Conservation (phyloP, 495 filamentous ascomycete species). For the Cairneyella variabilis region DNA sequence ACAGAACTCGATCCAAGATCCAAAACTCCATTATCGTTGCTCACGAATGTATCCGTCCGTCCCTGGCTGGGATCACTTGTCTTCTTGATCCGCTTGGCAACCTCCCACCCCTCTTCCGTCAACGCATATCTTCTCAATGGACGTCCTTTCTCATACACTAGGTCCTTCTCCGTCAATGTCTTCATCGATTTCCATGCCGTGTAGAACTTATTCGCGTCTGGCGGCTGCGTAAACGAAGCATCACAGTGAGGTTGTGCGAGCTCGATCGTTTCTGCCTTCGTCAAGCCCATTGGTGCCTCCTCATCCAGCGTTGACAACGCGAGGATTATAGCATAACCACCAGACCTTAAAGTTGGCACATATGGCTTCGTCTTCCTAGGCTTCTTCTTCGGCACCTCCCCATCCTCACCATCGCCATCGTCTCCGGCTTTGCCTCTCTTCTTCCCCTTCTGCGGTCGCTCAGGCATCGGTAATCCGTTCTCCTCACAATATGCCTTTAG, state of each 20-base stretch:
- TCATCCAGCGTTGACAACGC: constrained; percentile 61
- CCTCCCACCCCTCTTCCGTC: constrained; percentile 77
- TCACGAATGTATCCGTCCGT: constrained; percentile 8
- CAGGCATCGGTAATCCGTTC: constrained; percentile 69
- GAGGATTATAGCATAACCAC: constrained; percentile 69
- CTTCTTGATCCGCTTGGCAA: constrained; percentile 63
- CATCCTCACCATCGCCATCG: constrained; percentile 30
- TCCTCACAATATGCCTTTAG: constrained; percentile 61
- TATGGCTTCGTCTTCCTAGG: constrained; percentile 63
- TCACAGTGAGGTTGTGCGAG: constrained; percentile 71
- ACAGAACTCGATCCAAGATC: background rate
- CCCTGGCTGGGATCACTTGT: constrained; percentile 27
- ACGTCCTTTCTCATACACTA: constrained; percentile 68
- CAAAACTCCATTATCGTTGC: background rate
- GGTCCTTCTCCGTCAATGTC: constrained; percentile 67
- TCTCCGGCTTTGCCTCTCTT: constrained; percentile 24
- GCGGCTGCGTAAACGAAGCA: constrained; percentile 66
- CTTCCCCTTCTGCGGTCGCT: constrained; percentile 38
- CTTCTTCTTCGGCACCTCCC: constrained; percentile 55
- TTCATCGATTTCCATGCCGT: constrained; percentile 89
- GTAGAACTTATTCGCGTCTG: constrained; percentile 65
- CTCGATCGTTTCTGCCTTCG: constrained; percentile 66
- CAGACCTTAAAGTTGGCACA: constrained; percentile 67
- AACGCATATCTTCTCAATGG: constrained; percentile 66
- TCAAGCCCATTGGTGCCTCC: constrained; percentile 50